Percentiles rank a stretch among this genome's conserved stretches.
These are phyloP conservation scores for Eucalyptus guilfoylei DNA, from an alignment of 345 rosid genomes.

Conservation along the genomic window DNA sequence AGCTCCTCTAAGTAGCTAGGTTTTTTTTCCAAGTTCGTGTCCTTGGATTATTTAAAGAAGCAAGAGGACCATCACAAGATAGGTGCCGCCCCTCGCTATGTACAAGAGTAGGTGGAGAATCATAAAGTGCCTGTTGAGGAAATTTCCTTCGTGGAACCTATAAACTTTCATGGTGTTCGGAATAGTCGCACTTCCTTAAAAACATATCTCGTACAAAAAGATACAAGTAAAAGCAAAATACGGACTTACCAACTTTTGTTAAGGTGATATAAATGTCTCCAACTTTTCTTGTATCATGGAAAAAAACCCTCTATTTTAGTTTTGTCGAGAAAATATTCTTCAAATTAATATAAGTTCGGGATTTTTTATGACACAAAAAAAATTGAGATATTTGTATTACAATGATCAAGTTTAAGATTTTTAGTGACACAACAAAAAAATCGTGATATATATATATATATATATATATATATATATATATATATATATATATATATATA, in stretches of 20 bases:
- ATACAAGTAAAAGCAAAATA: no score
- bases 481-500: no score
- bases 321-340: no score
- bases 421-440: no score
- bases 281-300: accelerated
- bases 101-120: background rate
- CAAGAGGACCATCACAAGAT: background rate
- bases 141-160: background rate
- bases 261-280: no score
- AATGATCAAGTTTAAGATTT: no score
- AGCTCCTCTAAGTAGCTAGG: background rate
- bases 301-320: no score
- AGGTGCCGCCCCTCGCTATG: background rate
- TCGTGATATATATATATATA: no score
- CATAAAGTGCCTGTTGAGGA: background rate
- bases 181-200: background rate
- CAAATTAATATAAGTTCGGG: accelerated
- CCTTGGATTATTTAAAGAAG: background rate
- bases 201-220: background rate
- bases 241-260: background rate
- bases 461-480: no score
- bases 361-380: no score
- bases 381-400: no score
- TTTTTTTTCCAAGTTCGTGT: background rate
- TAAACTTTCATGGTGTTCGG: accelerated